phyloP scores from a whole-genome alignment of 768 basidiomycete species.

The Agaricus sinodeliciosus region DNA sequence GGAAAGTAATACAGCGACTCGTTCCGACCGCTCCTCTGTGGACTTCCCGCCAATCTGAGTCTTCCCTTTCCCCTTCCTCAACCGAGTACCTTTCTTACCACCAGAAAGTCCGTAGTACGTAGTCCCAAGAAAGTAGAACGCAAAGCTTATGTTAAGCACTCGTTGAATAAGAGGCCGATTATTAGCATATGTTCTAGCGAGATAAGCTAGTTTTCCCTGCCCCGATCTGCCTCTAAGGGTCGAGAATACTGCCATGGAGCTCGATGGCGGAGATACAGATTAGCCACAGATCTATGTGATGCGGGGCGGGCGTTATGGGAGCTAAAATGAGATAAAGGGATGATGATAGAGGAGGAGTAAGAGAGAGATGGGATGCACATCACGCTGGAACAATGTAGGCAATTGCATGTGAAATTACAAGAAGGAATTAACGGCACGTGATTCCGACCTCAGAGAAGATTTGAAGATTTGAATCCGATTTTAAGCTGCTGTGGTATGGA shows the following conservation, averaged over 20 bases:
- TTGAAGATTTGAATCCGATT: not conserved
- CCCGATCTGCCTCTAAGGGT: conserved; percentile 25
- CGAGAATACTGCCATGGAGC: conserved; percentile 25
- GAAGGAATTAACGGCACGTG: not conserved
- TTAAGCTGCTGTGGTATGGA: not conserved
- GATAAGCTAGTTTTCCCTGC: conserved; percentile 32
- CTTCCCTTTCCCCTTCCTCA: conserved; percentile 32
- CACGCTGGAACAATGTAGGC: not conserved
- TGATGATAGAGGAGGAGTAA: not conserved
- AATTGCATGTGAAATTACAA: not conserved
- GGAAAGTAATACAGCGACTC: conserved; percentile 56
- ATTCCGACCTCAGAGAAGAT: not conserved
- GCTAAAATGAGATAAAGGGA: too few species aligned
- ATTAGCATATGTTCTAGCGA: conserved; percentile 47
- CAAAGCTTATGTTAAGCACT: conserved; percentile 59
- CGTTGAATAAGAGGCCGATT: conserved; percentile 74
- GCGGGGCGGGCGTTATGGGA: not conserved
- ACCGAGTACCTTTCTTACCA: conserved; percentile 22
- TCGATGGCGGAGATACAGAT: not conserved
- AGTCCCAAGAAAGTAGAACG: conserved; percentile 60
- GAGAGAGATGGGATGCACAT: not conserved
- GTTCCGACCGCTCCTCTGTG: conserved; percentile 33
- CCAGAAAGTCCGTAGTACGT: conserved; percentile 55
- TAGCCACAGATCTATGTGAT: not conserved
- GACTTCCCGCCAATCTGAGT: conserved; percentile 11